Percentiles rank a stretch among this genome's conserved stretches.
phyloP scores from a whole-genome alignment of 495 filamentous ascomycete genomes.

The Articulospora tetracladia region DNA sequence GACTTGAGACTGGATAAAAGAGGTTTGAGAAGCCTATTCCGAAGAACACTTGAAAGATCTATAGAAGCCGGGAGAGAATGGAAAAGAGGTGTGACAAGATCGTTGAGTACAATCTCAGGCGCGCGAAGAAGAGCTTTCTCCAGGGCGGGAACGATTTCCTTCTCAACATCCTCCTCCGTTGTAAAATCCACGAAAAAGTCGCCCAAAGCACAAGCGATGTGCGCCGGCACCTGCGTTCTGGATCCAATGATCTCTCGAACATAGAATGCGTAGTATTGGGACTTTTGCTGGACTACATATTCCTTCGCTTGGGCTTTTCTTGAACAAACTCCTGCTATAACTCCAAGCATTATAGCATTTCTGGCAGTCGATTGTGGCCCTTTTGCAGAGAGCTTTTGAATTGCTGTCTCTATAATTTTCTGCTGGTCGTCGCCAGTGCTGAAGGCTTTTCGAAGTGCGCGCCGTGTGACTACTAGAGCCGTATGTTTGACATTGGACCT shows the following conservation, averaged over 20 bases:
- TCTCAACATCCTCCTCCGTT: slow-evolving; percentile 68
- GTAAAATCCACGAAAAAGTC: slow-evolving; percentile 82
- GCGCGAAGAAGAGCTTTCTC: slow-evolving; percentile 87
- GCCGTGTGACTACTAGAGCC: slow-evolving; percentile 67
- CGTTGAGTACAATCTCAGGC: slow-evolving; percentile 81
- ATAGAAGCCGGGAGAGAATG: slow-evolving; percentile 60
- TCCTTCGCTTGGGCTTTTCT: slow-evolving; percentile 56
- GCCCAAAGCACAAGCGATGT: slow-evolving; percentile 67
- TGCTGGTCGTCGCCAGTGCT: slow-evolving; percentile 51
- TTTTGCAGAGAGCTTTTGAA: slow-evolving; percentile 64
- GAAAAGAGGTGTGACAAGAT: slow-evolving; percentile 68
- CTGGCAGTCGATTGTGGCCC: slow-evolving; percentile 54
- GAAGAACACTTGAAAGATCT: slow-evolving; percentile 72
- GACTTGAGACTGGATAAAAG: slow-evolving; percentile 87
- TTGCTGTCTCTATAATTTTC: slow-evolving; percentile 56
- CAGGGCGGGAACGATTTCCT: slow-evolving; percentile 72
- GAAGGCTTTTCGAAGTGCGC: slow-evolving; percentile 68
- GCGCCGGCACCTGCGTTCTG: slow-evolving; percentile 60
- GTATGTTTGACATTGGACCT: slow-evolving; percentile 57
- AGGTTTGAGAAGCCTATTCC: slow-evolving; percentile 71
- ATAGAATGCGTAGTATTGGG: slow-evolving; percentile 74
- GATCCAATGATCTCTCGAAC: slow-evolving; percentile 81
- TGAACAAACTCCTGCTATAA: slow-evolving; percentile 79
- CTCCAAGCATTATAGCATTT: slow-evolving; percentile 75
- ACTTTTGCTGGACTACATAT: slow-evolving; percentile 59